Evolutionary conservation across 257 asterid genomes (phyloP).

Genomic region (Nicotiana tabacum): DNA sequence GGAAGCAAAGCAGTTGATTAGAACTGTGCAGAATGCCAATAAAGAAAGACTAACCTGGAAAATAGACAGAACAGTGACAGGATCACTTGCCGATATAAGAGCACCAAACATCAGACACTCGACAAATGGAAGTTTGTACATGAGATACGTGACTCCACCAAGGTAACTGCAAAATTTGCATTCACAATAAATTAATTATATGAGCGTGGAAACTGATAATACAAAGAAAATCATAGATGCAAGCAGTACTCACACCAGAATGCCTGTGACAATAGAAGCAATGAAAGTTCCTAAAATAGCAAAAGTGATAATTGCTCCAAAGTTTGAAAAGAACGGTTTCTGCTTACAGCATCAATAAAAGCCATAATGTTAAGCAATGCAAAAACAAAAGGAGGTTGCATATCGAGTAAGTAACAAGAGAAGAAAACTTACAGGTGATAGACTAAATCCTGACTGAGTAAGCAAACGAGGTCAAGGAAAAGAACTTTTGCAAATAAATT

Average conservation of each 20-base stretch:
- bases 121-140: slow-evolving; percentile 87
- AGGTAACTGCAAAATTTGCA: slow-evolving; percentile 60
- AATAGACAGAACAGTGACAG: slow-evolving; percentile 95
- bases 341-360: slow-evolving; percentile 38
- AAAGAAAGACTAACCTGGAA: slow-evolving; percentile 58
- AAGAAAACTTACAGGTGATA: slow-evolving; percentile 76
- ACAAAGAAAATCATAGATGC: neutral
- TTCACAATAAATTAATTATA: slow-evolving; percentile 11
- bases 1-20: neutral
- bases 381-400: slow-evolving; percentile 3
- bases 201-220: slow-evolving; percentile 5
- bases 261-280: slow-evolving; percentile 84
- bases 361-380: neutral
- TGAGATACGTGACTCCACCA: slow-evolving; percentile 73
- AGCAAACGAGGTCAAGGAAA: slow-evolving; percentile 60
- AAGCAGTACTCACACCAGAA: slow-evolving; percentile 75
- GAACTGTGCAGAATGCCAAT: neutral
- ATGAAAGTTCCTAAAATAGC: slow-evolving; percentile 86
- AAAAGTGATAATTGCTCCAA: slow-evolving; percentile 92
- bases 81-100: slow-evolving; percentile 96
- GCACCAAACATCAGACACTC: slow-evolving; percentile 99
- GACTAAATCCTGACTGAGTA: slow-evolving; percentile 96
- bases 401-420: slow-evolving; percentile 1
- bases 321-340: slow-evolving; percentile 98
- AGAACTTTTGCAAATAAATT: slow-evolving; percentile 17